Conservation (phyloP, 176 grass and related monocot species). For the Poa annua region DNA sequence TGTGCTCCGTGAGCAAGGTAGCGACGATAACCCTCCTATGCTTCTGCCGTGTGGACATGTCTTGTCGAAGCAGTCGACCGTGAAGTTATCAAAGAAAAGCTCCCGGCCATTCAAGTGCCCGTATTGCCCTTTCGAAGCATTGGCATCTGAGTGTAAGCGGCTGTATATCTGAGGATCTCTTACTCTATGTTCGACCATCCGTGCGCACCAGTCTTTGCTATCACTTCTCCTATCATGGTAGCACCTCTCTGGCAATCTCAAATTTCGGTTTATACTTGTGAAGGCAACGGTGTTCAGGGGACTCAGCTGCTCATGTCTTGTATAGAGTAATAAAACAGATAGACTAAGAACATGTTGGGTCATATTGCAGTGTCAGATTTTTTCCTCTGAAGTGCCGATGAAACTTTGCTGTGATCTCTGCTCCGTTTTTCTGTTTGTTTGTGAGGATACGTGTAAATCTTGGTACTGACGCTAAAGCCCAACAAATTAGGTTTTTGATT, state of each 20-base stretch:
- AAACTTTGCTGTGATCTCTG: not conserved
- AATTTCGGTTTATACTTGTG: not conserved
- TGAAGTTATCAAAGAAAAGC: conserved; percentile 43
- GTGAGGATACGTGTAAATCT: not conserved
- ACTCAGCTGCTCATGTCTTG: not conserved
- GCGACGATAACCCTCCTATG: conserved; percentile 54
- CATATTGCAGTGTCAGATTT: not conserved
- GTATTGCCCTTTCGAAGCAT: conserved; percentile 39
- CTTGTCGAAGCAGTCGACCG: conserved; percentile 48
- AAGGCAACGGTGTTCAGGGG: not conserved
- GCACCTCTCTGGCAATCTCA: not conserved
- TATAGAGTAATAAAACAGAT: conserved; percentile 22
- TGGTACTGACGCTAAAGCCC: not conserved
- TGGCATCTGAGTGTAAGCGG: conserved; percentile 36
- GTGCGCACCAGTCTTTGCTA: not conserved
- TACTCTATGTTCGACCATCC: not conserved
- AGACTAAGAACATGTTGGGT: not conserved
- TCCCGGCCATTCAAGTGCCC: conserved; percentile 50
- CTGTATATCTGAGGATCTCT: conserved; percentile 45
- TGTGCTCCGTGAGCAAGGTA: conserved; percentile 49
- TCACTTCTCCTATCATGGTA: not conserved
- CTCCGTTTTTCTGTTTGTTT: not conserved
- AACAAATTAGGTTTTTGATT: not conserved
- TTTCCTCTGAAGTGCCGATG: not conserved
- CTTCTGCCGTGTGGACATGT: conserved; percentile 58